phyloP scores from a whole-genome alignment of 2,329 filamentous ascomycete species.

The Sporothrix humicola region DNA sequence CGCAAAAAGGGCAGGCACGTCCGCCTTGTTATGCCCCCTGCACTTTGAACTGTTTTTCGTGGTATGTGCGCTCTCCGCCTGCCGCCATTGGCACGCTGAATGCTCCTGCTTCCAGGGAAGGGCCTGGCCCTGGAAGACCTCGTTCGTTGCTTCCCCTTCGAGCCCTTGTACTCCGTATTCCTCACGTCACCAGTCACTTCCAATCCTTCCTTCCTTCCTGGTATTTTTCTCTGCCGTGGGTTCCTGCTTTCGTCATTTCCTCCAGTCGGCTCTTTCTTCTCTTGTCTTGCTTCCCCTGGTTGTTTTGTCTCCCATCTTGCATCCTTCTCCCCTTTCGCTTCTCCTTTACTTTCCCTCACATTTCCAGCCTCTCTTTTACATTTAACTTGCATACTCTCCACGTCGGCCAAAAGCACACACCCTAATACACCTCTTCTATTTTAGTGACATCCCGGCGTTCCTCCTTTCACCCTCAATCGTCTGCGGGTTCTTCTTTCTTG shows the following conservation, averaged over 20 bases:
- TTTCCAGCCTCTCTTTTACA: constrained; percentile 23
- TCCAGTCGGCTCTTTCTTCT: constrained; percentile 17
- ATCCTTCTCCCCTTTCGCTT: not conserved
- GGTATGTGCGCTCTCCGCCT: not conserved
- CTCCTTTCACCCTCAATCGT: not conserved
- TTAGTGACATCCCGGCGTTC: constrained; percentile 1
- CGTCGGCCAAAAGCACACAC: not conserved
- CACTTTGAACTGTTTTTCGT: not conserved
- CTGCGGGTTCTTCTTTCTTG: constrained; percentile 7
- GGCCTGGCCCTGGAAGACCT: not conserved
- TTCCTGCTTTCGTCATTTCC: constrained; percentile 16
- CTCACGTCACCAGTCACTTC: constrained; percentile 14
- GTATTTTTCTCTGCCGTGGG: not conserved
- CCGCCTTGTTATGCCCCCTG: constrained; percentile 11
- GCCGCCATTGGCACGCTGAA: constrained; percentile 26
- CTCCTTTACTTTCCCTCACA: not conserved
- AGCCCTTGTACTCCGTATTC: not conserved
- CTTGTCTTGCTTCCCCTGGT: not conserved
- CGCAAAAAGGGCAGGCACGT: constrained; percentile 15
- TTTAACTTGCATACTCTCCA: not conserved
- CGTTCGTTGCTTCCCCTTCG: constrained; percentile 17
- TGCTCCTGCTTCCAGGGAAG: not conserved
- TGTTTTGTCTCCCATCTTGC: not conserved
- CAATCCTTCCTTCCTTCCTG: not conserved
- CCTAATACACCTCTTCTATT: not conserved